Base-by-base conservation (phyloP, 164 flowering plant species). In the Aristolochia contorta region DNA sequence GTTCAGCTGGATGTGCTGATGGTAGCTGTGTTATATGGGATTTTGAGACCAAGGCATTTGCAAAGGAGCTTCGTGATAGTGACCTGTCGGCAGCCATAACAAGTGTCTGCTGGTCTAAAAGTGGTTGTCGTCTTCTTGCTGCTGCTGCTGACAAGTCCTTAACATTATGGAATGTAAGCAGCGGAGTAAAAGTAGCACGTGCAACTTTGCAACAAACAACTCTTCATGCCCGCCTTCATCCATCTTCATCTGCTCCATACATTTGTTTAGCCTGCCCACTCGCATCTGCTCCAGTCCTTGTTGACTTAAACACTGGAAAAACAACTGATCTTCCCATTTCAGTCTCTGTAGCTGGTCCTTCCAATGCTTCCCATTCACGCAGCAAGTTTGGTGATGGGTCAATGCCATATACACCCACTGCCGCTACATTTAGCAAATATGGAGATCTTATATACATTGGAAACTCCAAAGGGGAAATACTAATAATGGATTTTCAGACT, bases 21-120 rank as follows among this genome's bases (percentile, higher is more conserved):
- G 99, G 99, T 69, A 85, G 82, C 70, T 88, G 92, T 67, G 69
- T 94, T 45, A 83, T 94, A 32, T 94, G 99, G 99, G 99, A 94
- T 73, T 94, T 91, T 63, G 93, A 83, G 72, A 94, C 99, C 50
- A 76, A 97, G 70, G 97, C 93, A 2, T 82, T 91, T 59, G 88
- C 91, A 5, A 91, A 84, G 75, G 97, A 84, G 70, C 89, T 91
- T n/a, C 75, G 74, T n/a, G 97, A 88, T 63, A 75, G 80, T 57
- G 96, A 88, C 18, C 85, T 80, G 70, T 58, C 51, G 72, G 75
- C 80, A 47, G 78, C 93, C 20, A 80, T 94, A 54, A 91, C 99
- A 19, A 88, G 99, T 72, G 82, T 91, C 52, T 82, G 88, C 72
- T 94, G 99, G 99, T 94, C 97, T 50, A 91, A 85, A 65, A 77